Percentiles rank a stretch among this genome's conserved stretches.
Conservation (phyloP, 208 protist genomes). For the Leishmania tropica region DNA sequence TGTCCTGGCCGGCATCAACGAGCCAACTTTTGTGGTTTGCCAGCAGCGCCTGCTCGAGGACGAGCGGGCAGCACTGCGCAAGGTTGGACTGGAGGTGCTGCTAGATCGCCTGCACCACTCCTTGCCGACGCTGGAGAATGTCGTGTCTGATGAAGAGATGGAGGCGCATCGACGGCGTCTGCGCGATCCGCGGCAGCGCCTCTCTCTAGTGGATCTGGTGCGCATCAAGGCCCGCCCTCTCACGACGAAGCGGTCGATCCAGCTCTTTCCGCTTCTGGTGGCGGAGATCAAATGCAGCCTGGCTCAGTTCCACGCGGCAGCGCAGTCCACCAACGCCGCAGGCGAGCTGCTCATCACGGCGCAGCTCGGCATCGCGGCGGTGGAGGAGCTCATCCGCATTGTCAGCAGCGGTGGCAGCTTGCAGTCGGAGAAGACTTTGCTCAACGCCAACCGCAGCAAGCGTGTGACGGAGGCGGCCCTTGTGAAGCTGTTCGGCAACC, state of each 20-base stretch:
- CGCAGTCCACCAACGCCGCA: constrained; percentile 14
- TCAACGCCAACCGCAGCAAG: constrained; percentile 74
- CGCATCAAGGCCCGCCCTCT: constrained; percentile 84
- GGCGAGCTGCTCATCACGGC: constrained; percentile 37
- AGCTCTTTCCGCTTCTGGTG: constrained; percentile 59
- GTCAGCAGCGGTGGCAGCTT: constrained; percentile 84
- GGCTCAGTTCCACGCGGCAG: constrained; percentile 18
- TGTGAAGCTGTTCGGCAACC: constrained; percentile 85
- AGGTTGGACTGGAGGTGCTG: constrained; percentile 87
- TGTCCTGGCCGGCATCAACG: constrained; percentile 90
- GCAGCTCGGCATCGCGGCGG: constrained; percentile 61
- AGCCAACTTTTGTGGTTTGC: constrained; percentile 86
- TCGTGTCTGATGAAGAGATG: constrained; percentile 75
- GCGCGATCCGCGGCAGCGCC: constrained; percentile 77
- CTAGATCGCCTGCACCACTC: constrained; percentile 90
- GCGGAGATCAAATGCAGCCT: constrained; percentile 39
- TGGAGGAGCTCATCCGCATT: constrained; percentile 88
- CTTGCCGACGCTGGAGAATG: constrained; percentile 83
- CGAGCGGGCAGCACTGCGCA: constrained; percentile 49
- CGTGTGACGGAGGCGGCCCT: constrained; percentile 74
- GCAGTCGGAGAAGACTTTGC: constrained; percentile 86
- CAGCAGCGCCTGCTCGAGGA: constrained; percentile 73
- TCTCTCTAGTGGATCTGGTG: constrained; percentile 80
- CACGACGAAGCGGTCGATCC: constrained; percentile 84
- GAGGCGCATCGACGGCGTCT: constrained; percentile 75